Evolutionary conservation across 164 flowering plant species (phyloP).

Genomic region (Magnolia officinalis): DNA sequence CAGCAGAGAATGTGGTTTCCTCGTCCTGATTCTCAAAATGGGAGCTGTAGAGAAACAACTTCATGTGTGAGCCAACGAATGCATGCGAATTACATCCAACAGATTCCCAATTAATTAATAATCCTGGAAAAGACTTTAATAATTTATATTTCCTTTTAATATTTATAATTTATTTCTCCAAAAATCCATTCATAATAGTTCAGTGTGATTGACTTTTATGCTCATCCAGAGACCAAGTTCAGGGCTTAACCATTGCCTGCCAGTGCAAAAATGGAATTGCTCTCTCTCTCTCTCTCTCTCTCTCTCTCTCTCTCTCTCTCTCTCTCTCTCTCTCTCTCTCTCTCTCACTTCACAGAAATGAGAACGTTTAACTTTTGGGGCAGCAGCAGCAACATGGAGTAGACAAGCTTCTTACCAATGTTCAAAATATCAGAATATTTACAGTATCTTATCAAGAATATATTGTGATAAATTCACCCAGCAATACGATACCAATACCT

Average conservation of each 20-base stretch:
- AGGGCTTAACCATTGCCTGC: neutral
- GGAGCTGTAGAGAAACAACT: slow-evolving; percentile 24
- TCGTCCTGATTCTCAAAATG: slow-evolving; percentile 25
- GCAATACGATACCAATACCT: too few species aligned
- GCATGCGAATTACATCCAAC: neutral
- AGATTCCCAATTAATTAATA: neutral
- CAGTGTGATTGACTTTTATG: neutral
- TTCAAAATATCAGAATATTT: too few species aligned
- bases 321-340: too few species aligned
- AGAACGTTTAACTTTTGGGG: neutral
- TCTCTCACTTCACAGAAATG: neutral
- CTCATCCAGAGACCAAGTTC: neutral
- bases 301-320: too few species aligned
- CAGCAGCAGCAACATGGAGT: too few species aligned
- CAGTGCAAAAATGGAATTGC: neutral
- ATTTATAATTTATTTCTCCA: neutral
- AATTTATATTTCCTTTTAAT: neutral
- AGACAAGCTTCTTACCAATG: too few species aligned
- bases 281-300: too few species aligned
- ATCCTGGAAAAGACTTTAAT: neutral
- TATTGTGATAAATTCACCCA: too few species aligned
- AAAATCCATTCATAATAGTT: neutral
- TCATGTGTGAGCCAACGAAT: slow-evolving; percentile 2
- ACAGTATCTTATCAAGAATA: too few species aligned
- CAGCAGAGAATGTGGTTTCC: slow-evolving; percentile 27